A percentile compares a stretch with the other conserved stretches of the same genome.
Conservation (phyloP, 2,329 filamentous ascomycete species). For the Volutella citrinella region DNA sequence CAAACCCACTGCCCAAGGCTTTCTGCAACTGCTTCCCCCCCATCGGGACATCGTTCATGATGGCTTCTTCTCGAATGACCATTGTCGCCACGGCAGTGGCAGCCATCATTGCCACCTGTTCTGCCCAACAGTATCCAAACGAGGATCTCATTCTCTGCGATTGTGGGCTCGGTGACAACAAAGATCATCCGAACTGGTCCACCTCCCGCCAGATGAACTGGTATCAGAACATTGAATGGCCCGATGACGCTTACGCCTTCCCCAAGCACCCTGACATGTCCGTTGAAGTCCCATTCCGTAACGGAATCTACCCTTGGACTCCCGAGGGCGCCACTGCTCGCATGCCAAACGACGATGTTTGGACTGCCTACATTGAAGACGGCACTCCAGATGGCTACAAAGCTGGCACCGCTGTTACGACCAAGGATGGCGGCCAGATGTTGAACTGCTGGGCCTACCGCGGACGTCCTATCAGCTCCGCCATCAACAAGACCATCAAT, state of each 20-base stretch:
- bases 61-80: conserved; percentile 23
- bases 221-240: conserved; percentile 38
- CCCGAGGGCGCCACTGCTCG: conserved; percentile 35
- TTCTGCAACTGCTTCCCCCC: no score
- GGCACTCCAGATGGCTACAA: conserved; percentile 38
- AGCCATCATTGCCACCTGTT: conserved; percentile 17
- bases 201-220: conserved; percentile 44
- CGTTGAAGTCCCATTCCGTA: conserved; percentile 36
- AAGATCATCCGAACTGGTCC: conserved; percentile 37
- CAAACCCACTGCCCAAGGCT: no score
- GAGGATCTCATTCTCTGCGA: conserved; percentile 40
- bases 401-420: conserved; percentile 38
- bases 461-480: conserved; percentile 36
- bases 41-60: no score
- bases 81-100: conserved; percentile 18
- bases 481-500: conserved; percentile 37
- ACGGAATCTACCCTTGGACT: conserved; percentile 39
- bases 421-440: conserved; percentile 36
- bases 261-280: conserved; percentile 36
- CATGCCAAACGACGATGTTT: conserved; percentile 37
- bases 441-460: conserved; percentile 42
- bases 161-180: conserved; percentile 41
- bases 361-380: conserved; percentile 41
- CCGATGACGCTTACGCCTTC: conserved; percentile 30
- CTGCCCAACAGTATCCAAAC: conserved; percentile 26